Evolutionary conservation across 2,329 filamentous ascomycete genomes (phyloP).

Genomic region (Colletotrichum salicis): DNA sequence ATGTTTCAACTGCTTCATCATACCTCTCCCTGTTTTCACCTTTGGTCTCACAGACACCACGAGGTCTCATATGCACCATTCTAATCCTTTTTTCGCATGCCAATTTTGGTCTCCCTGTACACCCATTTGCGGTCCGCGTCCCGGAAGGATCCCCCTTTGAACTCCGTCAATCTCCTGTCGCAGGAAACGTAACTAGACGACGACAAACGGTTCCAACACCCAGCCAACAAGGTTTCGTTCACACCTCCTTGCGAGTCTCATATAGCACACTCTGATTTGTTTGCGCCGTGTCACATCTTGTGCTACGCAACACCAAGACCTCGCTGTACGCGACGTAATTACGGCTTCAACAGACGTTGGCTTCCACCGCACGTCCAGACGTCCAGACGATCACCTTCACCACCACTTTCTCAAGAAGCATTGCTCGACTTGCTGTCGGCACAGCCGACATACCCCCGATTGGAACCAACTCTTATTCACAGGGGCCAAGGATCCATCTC

Average conservation of each 20-base stretch:
- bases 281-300: not conserved
- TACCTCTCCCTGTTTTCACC: not conserved
- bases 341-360: conserved; percentile 17
- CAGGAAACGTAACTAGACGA: not conserved
- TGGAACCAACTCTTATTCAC: not conserved
- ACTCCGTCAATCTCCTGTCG: not conserved
- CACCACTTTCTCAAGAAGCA: conserved; percentile 8
- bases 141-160: not conserved
- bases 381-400: conserved; percentile 8
- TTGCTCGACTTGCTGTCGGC: conserved; percentile 3
- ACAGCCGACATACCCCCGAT: not conserved
- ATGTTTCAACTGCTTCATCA: not conserved
- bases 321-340: not conserved
- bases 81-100: not conserved
- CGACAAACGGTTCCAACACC: conserved; percentile 3
- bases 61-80: not conserved
- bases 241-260: not conserved
- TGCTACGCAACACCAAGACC: conserved; percentile 2
- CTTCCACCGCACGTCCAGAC: not conserved
- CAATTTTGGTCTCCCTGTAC: conserved; percentile 4
- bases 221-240: not conserved
- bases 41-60: not conserved
- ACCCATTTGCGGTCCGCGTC: conserved; percentile 5
- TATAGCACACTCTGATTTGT: conserved; percentile 12
- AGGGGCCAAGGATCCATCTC: not conserved